These are phyloP conservation scores for Mortierella sp. DNA, from an alignment of 371 early-diverging fungal genomes.

Conservation along the genomic window DNA sequence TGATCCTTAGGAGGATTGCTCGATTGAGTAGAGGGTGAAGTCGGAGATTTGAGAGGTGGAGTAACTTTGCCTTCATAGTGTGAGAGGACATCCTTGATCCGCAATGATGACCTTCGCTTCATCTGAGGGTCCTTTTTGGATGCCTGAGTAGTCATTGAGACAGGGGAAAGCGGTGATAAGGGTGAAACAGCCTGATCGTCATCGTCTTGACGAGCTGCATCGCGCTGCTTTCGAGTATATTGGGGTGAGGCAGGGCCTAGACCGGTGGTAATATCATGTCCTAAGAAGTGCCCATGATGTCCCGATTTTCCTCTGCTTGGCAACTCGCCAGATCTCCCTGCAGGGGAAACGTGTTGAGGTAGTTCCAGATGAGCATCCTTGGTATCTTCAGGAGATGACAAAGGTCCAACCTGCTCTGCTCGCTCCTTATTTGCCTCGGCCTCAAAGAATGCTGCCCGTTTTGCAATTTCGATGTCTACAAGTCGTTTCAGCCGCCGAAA, in stretches of 20 bases:
- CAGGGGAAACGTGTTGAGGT: too few relatives aligned
- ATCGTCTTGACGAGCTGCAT: neutral
- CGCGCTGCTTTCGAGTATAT: slow-evolving; percentile 27
- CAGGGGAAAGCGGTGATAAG: slow-evolving; percentile 18
- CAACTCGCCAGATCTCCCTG: too few relatives aligned
- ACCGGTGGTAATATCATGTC: slow-evolving; percentile 9
- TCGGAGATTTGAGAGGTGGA: slow-evolving; percentile 45
- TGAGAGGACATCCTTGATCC: slow-evolving; percentile 44
- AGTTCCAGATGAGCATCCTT: too few relatives aligned
- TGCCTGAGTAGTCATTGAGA: slow-evolving; percentile 15
- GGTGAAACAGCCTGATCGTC: slow-evolving; percentile 5
- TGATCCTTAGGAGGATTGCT: slow-evolving; percentile 9
- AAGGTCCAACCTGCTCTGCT: slow-evolving; percentile 2
- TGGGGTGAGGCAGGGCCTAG: neutral
- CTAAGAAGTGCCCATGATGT: slow-evolving; percentile 10
- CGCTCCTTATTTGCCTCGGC: slow-evolving; percentile 28
- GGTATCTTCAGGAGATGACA: too few relatives aligned
- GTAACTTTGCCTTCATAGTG: slow-evolving; percentile 42
- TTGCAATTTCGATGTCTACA: slow-evolving; percentile 26
- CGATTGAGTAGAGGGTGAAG: slow-evolving; percentile 27
- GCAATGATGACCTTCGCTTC: slow-evolving; percentile 34
- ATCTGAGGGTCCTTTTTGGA: slow-evolving; percentile 3
- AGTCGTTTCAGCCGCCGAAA: slow-evolving; percentile 37
- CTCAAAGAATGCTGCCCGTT: slow-evolving; percentile 26
- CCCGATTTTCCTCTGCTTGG: neutral